Evolutionary conservation across 306 rosid genomes (phyloP), one percentile per base, ranked within the genome.

Genomic region (Rosa persica): DNA sequence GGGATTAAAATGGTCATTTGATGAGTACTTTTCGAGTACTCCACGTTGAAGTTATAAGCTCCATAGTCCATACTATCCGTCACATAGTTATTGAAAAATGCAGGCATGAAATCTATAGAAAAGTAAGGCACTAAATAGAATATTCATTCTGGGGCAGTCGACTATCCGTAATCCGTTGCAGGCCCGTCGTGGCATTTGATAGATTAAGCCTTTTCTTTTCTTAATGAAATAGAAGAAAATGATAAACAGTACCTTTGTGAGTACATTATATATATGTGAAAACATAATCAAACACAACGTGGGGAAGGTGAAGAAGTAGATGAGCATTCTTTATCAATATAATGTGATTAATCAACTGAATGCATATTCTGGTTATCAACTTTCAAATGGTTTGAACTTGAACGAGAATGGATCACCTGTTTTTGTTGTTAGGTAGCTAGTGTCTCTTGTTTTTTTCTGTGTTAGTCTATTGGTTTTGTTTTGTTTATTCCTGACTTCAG

Each of bases 321-420:
- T 61, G 70, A 43, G 34, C 78, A 60, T 43, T 75, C 44, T 60
- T 75, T 74, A 57, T 73, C 76, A 51, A 72, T 51, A 48, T 9
- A 3, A 36, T 11, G 44, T 27, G 20, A 47, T 46, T 70, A 44
- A 23, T 70, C 49, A 15, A 48, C 13, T 72, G 38, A 71, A 17
- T 30, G 12, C 61, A 72, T 51, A 20, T 39, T 55, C 15, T 8
- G 52, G 67, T 25, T 20, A 47, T 22, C 52, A 13, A 8, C 20
- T 55, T 74, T 8, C 43, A 30, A 40, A 74, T 38, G 49, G 42
- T 36, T 73, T 38, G 48, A 39, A 6, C 42, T 52, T 49, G 64
- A 34, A 36, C 7, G 55, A 73, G 76, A 66, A 52, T 36, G 23
- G 76, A 74, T 74, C 30, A 74, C 69, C 78, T 40, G 57, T 30